Evolutionary conservation across 106 monocot species (phyloP).

Genomic region (Platanthera guangdongensis): DNA sequence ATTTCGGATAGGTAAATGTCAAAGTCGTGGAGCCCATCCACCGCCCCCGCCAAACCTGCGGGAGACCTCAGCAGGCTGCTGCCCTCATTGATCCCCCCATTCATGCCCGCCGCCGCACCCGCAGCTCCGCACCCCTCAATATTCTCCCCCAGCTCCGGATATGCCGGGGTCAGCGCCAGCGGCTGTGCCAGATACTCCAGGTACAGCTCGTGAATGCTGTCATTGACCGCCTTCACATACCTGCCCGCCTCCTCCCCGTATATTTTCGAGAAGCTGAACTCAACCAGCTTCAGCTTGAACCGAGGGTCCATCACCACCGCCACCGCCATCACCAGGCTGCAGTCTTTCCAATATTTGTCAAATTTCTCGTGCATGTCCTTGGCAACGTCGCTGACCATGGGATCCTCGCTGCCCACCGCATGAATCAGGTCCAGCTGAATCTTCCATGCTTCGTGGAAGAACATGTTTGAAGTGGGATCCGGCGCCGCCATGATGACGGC

Average conservation of each 20-base stretch:
- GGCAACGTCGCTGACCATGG: slow-evolving; percentile 34
- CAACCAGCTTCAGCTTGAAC: slow-evolving; percentile 95
- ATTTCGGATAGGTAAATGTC: slow-evolving; percentile 77
- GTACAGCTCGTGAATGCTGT: slow-evolving; percentile 67
- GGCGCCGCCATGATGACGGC: slow-evolving; percentile 33
- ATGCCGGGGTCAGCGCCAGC: slow-evolving; percentile 43
- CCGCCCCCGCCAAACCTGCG: slow-evolving; percentile 1
- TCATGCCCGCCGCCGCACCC: background rate
- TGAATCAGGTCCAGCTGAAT: slow-evolving; percentile 60
- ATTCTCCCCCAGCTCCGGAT: slow-evolving; percentile 38
- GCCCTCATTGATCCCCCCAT: slow-evolving; percentile 10
- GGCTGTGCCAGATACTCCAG: slow-evolving; percentile 59
- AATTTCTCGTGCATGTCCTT: slow-evolving; percentile 83
- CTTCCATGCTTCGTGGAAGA: slow-evolving; percentile 93
- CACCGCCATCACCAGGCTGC: slow-evolving; percentile 74
- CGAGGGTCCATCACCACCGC: slow-evolving; percentile 97
- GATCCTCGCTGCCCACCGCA: slow-evolving; percentile 37
- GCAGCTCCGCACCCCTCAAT: slow-evolving; percentile 9
- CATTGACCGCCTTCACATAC: slow-evolving; percentile 62
- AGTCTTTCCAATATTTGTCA: slow-evolving; percentile 94
- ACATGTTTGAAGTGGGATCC: slow-evolving; percentile 74
- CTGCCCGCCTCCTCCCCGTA: slow-evolving; percentile 71
- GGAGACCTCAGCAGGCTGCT: background rate
- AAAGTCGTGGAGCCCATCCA: slow-evolving; percentile 68
- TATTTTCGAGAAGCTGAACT: slow-evolving; percentile 82